These are phyloP conservation scores for Tinospora cordifolia DNA, from an alignment of 164 flowering plant species.

Conservation along the genomic window DNA sequence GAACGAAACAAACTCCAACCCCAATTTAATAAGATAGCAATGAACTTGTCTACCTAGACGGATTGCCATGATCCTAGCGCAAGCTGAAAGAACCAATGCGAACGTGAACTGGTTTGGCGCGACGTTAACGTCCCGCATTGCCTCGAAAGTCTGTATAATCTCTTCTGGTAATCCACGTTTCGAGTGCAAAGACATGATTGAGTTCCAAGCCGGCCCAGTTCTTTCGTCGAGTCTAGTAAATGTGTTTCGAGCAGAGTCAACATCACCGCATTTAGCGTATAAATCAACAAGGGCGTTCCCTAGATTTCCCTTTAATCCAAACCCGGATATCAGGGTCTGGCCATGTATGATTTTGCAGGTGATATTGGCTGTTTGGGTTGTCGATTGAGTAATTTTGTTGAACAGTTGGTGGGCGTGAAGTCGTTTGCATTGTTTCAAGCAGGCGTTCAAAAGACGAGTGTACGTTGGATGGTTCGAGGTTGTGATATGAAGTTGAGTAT, in stretches of 20 bases:
- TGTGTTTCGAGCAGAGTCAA: slow-evolving; percentile 36
- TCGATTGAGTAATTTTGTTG: slow-evolving; percentile 50
- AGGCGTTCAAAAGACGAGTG: slow-evolving; percentile 26
- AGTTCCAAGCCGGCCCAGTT: slow-evolving; percentile 64
- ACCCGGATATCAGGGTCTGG: slow-evolving; percentile 41
- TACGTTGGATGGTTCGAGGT: slow-evolving; percentile 13
- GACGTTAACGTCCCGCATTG: slow-evolving; percentile 33
- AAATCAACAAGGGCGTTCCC: slow-evolving; percentile 64
- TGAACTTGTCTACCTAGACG: slow-evolving; percentile 56
- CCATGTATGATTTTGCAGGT: slow-evolving; percentile 45
- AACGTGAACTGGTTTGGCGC: slow-evolving; percentile 56
- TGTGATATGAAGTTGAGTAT: neutral
- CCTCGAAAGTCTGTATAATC: slow-evolving; percentile 33
- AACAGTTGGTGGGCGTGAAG: slow-evolving; percentile 34
- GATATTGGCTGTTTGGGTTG: slow-evolving; percentile 21
- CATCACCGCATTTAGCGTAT: slow-evolving; percentile 69
- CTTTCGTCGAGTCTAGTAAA: slow-evolving; percentile 39
- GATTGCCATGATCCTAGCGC: slow-evolving; percentile 36
- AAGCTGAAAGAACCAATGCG: slow-evolving; percentile 63
- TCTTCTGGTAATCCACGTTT: slow-evolving; percentile 32
- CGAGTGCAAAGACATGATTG: slow-evolving; percentile 54
- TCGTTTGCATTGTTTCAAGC: slow-evolving; percentile 39
- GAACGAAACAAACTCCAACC: slow-evolving; percentile 43
- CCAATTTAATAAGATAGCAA: slow-evolving; percentile 47
- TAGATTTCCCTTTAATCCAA: slow-evolving; percentile 37